Base-by-base conservation (phyloP, 345 rosid species). In the Camelina laxa region DNA sequence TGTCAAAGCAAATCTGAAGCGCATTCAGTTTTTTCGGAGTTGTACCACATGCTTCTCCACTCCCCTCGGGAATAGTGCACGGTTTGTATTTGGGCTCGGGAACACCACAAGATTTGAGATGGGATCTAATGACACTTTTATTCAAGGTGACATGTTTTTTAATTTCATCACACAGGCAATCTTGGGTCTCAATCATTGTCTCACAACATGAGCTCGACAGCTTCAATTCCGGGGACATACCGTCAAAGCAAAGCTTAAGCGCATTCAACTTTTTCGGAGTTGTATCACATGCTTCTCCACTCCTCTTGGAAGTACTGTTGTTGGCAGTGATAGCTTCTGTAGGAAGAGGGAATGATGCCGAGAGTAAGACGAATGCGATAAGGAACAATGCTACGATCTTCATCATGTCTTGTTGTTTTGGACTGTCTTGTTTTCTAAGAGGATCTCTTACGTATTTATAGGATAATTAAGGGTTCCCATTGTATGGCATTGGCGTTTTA, bases 21-120 rank as follows among this genome's bases (percentile, higher is more conserved):
- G 22, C 45, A 30, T 9, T 64, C 27, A 39, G 8, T 17, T 49
- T 10, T 17, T 17, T n/a, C n/a, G n/a, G n/a, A n/a, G n/a, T n/a
- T n/a, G n/a, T n/a, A n/a, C n/a, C n/a, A n/a, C n/a, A n/a, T n/a
- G n/a, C n/a, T n/a, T n/a, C n/a, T n/a, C n/a, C n/a, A n/a, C n/a
- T n/a, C n/a, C n/a, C n/a, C n/a, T n/a, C n/a, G n/a, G n/a, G n/a
- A n/a, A n/a, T n/a, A n/a, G n/a, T n/a, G n/a, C n/a, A n/a, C n/a
- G n/a, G n/a, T n/a, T n/a, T n/a, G n/a, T n/a, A n/a, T n/a, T 19
- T 30, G 7, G 33, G 76, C 41, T 36, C 60, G 41, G 70, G 7
- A 53, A 73, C 15, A 19, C 76, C 76, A 54, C 76, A 73, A 54
- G 70, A 63, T 22, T 42, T 31, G 56, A 73, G 45, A 63, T 10